Percentiles rank a stretch among this genome's conserved stretches.
Evolutionary conservation across 2,329 filamentous ascomycete genomes (phyloP).

Genomic region (Xylariomycetidae sp.): DNA sequence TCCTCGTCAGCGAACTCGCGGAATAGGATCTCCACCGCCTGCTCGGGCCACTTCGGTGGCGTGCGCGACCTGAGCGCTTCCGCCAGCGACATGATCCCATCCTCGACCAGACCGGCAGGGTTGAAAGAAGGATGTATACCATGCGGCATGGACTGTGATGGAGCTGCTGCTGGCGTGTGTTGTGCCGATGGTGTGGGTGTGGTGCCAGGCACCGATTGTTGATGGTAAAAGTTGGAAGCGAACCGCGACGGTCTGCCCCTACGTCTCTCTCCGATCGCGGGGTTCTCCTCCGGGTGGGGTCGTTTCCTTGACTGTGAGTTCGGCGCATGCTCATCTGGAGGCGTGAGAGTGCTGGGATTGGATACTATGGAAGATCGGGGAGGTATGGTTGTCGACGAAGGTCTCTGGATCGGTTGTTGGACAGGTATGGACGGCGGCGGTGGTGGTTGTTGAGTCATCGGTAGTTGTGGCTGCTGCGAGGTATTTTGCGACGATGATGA

Average conservation of each 20-base stretch:
- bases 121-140: slow-evolving; percentile 17
- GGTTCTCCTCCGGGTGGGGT: slow-evolving; percentile 15
- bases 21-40: slow-evolving; percentile 56
- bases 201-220: slow-evolving; percentile 10
- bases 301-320: slow-evolving; percentile 36
- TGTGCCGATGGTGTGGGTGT: slow-evolving; percentile 9
- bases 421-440: slow-evolving; percentile 20
- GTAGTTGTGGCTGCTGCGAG: slow-evolving; percentile 13
- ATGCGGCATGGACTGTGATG: slow-evolving; percentile 5
- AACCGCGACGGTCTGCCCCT: slow-evolving; percentile 30
- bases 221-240: slow-evolving; percentile 28
- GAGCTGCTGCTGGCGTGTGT: background rate
- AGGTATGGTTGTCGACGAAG: slow-evolving; percentile 32
- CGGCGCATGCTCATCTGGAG: slow-evolving; percentile 46
- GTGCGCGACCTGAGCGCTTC: slow-evolving; percentile 36
- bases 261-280: slow-evolving; percentile 20
- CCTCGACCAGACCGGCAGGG: slow-evolving; percentile 27
- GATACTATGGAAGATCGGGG: slow-evolving; percentile 35
- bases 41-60: slow-evolving; percentile 49
- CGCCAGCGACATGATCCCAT: slow-evolving; percentile 31
- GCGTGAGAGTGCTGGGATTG: slow-evolving; percentile 44
- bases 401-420: slow-evolving; percentile 24
- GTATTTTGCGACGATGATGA: slow-evolving; percentile 5
- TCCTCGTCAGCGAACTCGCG: slow-evolving; percentile 54
- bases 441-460: slow-evolving; percentile 14